These are phyloP conservation scores for Xylariaceae sp. DNA, from an alignment of 2,329 filamentous ascomycete species.

Conservation along the genomic window DNA sequence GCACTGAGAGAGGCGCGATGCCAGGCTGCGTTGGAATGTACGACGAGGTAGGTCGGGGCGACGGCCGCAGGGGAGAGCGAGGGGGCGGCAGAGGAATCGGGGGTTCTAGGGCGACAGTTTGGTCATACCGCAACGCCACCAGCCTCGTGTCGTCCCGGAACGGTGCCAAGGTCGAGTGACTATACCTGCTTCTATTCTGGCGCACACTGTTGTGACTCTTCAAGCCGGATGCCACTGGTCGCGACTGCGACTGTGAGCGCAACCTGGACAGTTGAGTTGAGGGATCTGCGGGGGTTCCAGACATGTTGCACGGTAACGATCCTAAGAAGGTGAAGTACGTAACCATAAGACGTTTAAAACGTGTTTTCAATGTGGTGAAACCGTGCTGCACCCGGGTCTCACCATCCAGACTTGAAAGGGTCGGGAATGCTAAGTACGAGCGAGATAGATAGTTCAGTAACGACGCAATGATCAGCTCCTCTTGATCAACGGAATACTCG, in stretches of 20 bases:
- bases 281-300: conserved; percentile 11
- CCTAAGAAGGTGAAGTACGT: neutral
- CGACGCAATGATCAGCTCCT: too few species aligned
- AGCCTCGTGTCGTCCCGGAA: conserved; percentile 47
- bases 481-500: too few species aligned
- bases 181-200: conserved; percentile 30
- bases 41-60: conserved; percentile 24
- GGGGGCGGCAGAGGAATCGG: conserved; percentile 48
- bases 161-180: conserved; percentile 31
- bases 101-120: conserved; percentile 51
- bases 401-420: neutral
- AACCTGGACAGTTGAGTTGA: conserved; percentile 11
- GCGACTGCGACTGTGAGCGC: conserved; percentile 21
- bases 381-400: neutral
- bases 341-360: neutral
- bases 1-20: conserved; percentile 23
- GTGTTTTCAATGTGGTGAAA: neutral
- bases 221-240: conserved; percentile 20
- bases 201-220: conserved; percentile 33
- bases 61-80: conserved; percentile 34
- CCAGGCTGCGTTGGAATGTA: conserved; percentile 18
- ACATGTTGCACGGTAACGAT: conserved; percentile 12
- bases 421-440: neutral
- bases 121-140: conserved; percentile 55
- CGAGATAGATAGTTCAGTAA: too few species aligned